Conservation (phyloP, 106 monocot species). For the Dendrobium officinale region DNA sequence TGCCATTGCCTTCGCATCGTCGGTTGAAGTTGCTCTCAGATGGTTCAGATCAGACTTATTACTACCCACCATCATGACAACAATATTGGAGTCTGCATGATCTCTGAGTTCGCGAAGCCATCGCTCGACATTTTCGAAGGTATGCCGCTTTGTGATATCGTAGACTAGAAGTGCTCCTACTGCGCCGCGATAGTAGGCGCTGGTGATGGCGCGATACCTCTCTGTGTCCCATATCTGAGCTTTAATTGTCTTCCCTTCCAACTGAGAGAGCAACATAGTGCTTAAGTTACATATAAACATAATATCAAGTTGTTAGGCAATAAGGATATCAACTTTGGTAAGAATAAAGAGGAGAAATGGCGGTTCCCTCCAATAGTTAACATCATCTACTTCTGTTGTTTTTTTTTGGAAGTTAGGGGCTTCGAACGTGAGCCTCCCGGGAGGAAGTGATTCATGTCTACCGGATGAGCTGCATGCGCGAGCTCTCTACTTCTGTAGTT, state of each 20-base stretch:
- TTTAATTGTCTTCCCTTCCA: constrained; percentile 67
- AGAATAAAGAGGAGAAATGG: too few relatives aligned
- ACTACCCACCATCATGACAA: constrained; percentile 77
- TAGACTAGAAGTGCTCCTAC: constrained; percentile 68
- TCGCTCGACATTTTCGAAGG: constrained; percentile 60
- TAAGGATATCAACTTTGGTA: too few relatives aligned
- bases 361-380: too few relatives aligned
- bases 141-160: constrained; percentile 76
- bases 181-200: constrained; percentile 74
- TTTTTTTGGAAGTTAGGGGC: too few relatives aligned
- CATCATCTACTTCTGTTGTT: too few relatives aligned
- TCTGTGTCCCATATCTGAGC: constrained; percentile 84
- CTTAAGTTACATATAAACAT: not conserved
- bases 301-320: not conserved
- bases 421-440: too few relatives aligned
- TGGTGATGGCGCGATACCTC: constrained; percentile 73
- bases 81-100: constrained; percentile 73
- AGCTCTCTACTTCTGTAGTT: too few relatives aligned
- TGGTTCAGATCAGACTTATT: constrained; percentile 72
- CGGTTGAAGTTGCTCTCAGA: constrained; percentile 34
- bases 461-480: too few relatives aligned
- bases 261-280: constrained; percentile 23
- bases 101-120: constrained; percentile 79
- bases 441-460: too few relatives aligned
- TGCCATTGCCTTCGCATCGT: constrained; percentile 43